Conservation (phyloP, 2,329 filamentous ascomycete species). For the Sporothrix humicola region DNA sequence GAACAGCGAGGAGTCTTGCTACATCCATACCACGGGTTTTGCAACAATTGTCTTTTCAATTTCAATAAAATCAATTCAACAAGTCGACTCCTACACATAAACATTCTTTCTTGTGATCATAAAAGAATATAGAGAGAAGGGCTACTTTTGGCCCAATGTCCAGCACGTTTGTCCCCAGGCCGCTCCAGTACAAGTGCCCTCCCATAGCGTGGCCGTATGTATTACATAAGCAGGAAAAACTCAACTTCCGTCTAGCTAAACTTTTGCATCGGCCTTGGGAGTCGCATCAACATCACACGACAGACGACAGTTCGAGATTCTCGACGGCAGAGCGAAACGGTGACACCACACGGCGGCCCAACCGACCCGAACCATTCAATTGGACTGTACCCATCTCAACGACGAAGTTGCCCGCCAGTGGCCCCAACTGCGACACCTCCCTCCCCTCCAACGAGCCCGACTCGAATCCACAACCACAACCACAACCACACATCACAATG, state of each 20-base stretch:
- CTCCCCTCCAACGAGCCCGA: neutral
- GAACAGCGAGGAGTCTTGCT: conserved; percentile 20
- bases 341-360: neutral
- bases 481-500: conserved; percentile 59
- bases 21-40: neutral
- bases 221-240: conserved; percentile 26
- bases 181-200: neutral
- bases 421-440: too few relatives aligned
- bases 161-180: too few relatives aligned
- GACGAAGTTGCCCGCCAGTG: too few relatives aligned
- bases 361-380: neutral
- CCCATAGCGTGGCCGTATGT: neutral
- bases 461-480: neutral
- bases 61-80: neutral
- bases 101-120: too few relatives aligned
- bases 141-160: too few relatives aligned
- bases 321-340: neutral
- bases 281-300: conserved; percentile 7
- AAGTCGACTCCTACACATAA: too few relatives aligned
- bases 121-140: too few relatives aligned
- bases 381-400: too few relatives aligned
- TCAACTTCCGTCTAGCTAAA: conserved; percentile 17
- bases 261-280: neutral
- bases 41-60: neutral
- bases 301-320: neutral